Evolutionary conservation across 495 filamentous ascomycete species (phyloP), one percentile per base, ranked within the genome.

Genomic region (Margaritispora aquatica): DNA sequence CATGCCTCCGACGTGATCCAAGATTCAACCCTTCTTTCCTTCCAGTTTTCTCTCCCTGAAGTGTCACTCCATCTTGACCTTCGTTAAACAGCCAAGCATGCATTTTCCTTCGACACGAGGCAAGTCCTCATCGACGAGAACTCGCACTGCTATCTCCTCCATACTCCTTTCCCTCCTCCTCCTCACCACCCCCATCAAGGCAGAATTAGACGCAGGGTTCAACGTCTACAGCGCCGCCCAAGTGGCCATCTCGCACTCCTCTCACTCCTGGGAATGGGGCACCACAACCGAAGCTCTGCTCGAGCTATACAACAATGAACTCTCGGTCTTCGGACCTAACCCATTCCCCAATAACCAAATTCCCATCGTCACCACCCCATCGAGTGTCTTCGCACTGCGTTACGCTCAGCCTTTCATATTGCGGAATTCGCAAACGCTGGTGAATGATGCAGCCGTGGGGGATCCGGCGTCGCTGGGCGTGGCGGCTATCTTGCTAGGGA

Each of bases 381-480:
- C 56, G 36, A 17, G 44, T 0, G 64, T 61, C 11, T 54, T 51
- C 1, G 70, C 75, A 11, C 63, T 79, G 21, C 60, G 63, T 11
- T 81, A 77, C 58, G 69, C 66, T 20, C 61, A 63, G 51, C 68
- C 58, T 50, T 64, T 69, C 2, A 77, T 77, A 44, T 62, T 44
- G 29, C 60, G 62, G 9, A 66, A 69, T 34, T 53, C 58, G n/a
- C 49, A 60, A 26, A 71, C 67, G 7, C 64, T 77, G 2, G 62
- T 72, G n/a, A 65, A 57, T 34, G 66, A 58, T 22, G 65, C 66
- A 50, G 66, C 68, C 4, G 68, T 70, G 20, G 73, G 68, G 24
- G 76, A 80, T 58, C 76, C 78, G 13, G 77, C 77, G 11, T 70
- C 73, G 13, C 66, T 80, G 26, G 74, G 77, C n/a, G 71, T 78